These are phyloP conservation scores for Powellomyces hirtus DNA, from an alignment of 192 early-diverging fungal genomes.

Conservation along the genomic window DNA sequence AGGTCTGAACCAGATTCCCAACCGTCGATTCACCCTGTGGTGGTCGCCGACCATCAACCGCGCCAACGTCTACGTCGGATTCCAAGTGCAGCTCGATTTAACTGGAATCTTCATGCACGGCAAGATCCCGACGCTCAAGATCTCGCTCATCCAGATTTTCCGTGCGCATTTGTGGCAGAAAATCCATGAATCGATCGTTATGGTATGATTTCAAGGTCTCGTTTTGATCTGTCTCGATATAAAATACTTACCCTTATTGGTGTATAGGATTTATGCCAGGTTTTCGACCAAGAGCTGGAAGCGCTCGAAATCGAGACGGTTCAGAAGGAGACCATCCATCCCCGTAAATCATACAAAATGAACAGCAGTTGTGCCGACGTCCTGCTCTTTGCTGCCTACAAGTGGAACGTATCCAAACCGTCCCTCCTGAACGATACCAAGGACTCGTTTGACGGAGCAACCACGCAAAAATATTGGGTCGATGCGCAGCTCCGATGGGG, in stretches of 20 bases:
- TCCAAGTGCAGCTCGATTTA: conserved; percentile 99
- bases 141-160: conserved; percentile 98
- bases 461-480: conserved; percentile 97
- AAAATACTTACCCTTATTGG: conserved; percentile 1
- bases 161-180: conserved; percentile 99
- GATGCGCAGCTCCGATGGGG: conserved; percentile 98
- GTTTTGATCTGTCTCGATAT: not conserved
- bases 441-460: conserved; percentile 95
- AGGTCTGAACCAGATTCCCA: conserved; percentile 99
- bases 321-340: conserved; percentile 98
- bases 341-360: conserved; percentile 99
- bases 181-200: conserved; percentile 76
- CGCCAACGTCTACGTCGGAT: conserved; percentile 98
- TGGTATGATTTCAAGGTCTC: no score
- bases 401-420: conserved; percentile 97
- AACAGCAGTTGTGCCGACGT: conserved; percentile 87
- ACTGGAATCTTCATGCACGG: conserved; percentile 99
- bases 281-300: conserved; percentile 96
- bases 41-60: conserved; percentile 98
- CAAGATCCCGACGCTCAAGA: conserved; percentile 99
- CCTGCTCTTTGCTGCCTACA: conserved; percentile 92
- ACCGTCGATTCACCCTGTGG: conserved; percentile 99
- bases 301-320: conserved; percentile 97
- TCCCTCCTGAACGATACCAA: conserved; percentile 88
- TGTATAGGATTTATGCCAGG: conserved; percentile 66